Evolutionary conservation across 2,329 filamentous ascomycete species (phyloP), one percentile per base, ranked within the genome.

Genomic region (Huntiella bhutanensis): DNA sequence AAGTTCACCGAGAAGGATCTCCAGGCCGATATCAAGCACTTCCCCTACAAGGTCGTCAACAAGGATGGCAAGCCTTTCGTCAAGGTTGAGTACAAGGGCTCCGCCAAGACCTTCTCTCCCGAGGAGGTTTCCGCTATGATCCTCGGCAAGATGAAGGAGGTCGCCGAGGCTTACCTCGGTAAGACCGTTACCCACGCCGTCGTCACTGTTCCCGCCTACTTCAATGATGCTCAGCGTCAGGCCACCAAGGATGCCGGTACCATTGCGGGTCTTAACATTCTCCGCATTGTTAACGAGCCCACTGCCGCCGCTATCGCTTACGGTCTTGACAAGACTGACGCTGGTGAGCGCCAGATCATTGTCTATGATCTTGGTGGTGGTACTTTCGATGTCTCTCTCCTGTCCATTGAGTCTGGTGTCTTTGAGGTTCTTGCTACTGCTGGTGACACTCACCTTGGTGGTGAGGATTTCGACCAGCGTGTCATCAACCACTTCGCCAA

Each of bases 381-480:
- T 77, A 91, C 84, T 55, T 91, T 91, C 61, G 84, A 92, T 84
- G 83, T 92, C 44, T 91, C 86, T 46, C 83, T 94, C 54, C 77
- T 94, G 48, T 91, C 82, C 50, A 91, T 92, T 54, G 85, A 93
- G 57, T 72, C 86, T 60, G 87, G 87, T 62, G 83, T 93, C 56
- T 94, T 95, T 61, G 86, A 94, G 71, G 87, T 95, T 56, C 67
- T 88, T 66, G 82, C 87, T 64, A 94, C 86, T 58, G 85, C 86
- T 61, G 86, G 87, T 85, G 87, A 95, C 64, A 94, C 87, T 58
- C 87, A 94, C 66, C 77, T 95, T 56, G 87, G 87, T 80, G 87
- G 87, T 78, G 87, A 96, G 67, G 88, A 96, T 71, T 96, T 96
- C 64, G 88, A 96, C 65, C 86, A 96, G 75, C 81, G 88, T 62